Evolutionary conservation across 345 rosid genomes (phyloP).

Genomic region (Eucalyptus brandiana): DNA sequence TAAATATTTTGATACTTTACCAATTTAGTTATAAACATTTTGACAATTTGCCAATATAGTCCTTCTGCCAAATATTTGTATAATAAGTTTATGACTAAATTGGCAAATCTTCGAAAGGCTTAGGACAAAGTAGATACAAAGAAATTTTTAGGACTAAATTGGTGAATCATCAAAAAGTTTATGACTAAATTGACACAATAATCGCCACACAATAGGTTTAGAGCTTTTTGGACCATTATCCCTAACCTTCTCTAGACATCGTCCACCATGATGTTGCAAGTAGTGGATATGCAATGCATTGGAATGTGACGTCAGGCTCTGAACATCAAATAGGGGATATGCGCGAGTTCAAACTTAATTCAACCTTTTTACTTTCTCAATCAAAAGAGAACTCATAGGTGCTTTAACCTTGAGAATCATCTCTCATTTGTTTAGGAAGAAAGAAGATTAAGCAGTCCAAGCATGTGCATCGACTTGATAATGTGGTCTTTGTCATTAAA

Average conservation of each 20-base stretch:
- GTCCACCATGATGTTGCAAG: neutral
- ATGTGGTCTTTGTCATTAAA: neutral
- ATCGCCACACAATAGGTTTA: accelerated
- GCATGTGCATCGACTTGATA: neutral
- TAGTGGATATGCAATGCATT: neutral
- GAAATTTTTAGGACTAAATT: neutral
- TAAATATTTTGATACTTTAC: no score
- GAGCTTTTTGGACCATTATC: neutral
- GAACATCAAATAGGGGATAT: neutral
- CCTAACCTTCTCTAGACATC: accelerated
- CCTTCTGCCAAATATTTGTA: no score
- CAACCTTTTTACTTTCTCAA: neutral
- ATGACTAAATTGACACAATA: accelerated
- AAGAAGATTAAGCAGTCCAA: neutral
- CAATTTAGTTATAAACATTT: no score
- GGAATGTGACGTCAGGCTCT: neutral
- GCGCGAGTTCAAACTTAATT: neutral
- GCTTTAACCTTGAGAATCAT: neutral
- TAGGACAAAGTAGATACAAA: neutral
- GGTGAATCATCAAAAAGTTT: accelerated
- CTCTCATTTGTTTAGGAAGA: neutral
- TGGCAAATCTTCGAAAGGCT: neutral
- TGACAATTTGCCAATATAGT: no score
- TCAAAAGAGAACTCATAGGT: neutral
- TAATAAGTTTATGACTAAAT: no score